phyloP scores from a whole-genome alignment of 2,329 filamentous ascomycete genomes.

The Xylariaceae sp. region DNA sequence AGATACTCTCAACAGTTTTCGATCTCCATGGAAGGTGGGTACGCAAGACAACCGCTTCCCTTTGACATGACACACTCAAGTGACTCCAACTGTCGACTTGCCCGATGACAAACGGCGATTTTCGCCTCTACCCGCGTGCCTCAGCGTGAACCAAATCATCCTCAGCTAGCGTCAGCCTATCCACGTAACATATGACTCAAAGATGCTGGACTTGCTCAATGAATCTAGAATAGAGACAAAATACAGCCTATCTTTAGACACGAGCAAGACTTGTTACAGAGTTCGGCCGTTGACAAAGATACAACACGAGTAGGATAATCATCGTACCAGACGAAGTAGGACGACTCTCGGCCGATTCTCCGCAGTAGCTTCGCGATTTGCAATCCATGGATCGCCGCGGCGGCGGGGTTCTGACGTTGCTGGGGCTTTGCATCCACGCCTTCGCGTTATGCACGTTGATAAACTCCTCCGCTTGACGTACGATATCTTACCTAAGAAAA shows the following conservation, averaged over 20 bases:
- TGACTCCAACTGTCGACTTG: too few species aligned
- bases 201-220: conserved; percentile 15
- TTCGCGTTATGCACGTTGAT: background rate
- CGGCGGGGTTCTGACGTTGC: background rate
- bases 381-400: conserved; percentile 12
- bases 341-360: background rate
- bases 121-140: conserved; percentile 15
- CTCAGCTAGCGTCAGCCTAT: conserved; percentile 18
- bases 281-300: conserved; percentile 10
- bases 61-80: background rate
- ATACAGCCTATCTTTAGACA: too few species aligned
- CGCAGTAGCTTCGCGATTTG: conserved; percentile 10
- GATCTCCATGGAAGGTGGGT: too few species aligned
- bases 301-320: conserved; percentile 8
- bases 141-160: conserved; percentile 11
- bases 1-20: too few species aligned
- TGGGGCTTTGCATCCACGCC: background rate
- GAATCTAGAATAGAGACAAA: too few species aligned
- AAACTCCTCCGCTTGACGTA: background rate
- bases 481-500: conserved; percentile 6
- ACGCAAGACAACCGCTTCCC: too few species aligned
- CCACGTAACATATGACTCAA: conserved; percentile 9
- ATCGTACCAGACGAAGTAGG: background rate
- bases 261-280: too few species aligned
- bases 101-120: too few species aligned